Evolutionary conservation across 805 yeast genomes (phyloP).

Genomic region (Cyberlindnera galapagoensis): DNA sequence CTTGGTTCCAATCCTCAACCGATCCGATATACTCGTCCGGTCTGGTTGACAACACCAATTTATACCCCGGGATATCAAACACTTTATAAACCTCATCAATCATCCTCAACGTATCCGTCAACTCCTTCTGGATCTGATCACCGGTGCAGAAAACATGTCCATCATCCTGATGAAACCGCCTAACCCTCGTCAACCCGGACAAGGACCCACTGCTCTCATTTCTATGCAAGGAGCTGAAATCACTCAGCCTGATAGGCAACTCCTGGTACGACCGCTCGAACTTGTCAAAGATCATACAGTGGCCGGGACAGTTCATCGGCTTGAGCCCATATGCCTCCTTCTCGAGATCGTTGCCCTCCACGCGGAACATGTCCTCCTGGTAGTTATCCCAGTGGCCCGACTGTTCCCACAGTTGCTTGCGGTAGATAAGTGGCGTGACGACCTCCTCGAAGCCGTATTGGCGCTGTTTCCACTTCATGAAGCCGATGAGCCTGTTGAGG

Average conservation of each 20-base stretch:
- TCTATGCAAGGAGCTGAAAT: constrained; percentile 87
- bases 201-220: constrained; percentile 94
- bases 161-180: constrained; percentile 96
- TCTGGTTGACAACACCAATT: constrained; percentile 74
- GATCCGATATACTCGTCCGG: constrained; percentile 82
- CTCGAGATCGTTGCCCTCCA: constrained; percentile 45
- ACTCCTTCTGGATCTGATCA: constrained; percentile 72
- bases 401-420: constrained; percentile 75
- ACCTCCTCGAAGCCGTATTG: constrained; percentile 87
- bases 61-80: constrained; percentile 36
- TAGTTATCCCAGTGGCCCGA: constrained; percentile 97
- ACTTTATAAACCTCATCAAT: constrained; percentile 72
- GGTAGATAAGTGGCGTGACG: constrained; percentile 84
- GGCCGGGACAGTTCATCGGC: constrained; percentile 97
- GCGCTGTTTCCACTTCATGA: constrained; percentile 80
- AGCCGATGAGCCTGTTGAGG: constrained; percentile 68
- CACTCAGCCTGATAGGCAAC: constrained; percentile 78
- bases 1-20: constrained; percentile 69
- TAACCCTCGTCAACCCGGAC: constrained; percentile 85
- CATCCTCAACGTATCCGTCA: constrained; percentile 61
- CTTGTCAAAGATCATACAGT: constrained; percentile 73
- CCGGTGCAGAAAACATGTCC: constrained; percentile 91
- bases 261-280: constrained; percentile 80
- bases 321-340: constrained; percentile 69
- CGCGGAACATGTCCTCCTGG: constrained; percentile 89